A percentile compares a stretch with the other conserved stretches of the same genome.
Conservation (phyloP, 2,329 filamentous ascomycete species). For the Fusarium chlamydosporum region DNA sequence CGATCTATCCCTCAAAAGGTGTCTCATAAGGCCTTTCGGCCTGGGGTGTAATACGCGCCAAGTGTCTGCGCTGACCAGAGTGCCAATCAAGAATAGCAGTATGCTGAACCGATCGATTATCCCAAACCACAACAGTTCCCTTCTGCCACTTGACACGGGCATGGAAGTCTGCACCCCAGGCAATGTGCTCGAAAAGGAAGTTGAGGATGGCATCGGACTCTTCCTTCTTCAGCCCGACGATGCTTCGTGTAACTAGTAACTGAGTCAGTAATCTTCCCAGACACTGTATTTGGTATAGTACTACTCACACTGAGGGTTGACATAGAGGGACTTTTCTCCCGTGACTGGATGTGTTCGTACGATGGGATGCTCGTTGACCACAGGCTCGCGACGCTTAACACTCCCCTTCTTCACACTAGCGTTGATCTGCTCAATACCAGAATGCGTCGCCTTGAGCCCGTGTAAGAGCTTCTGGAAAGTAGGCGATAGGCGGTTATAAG, state of each 20-base stretch:
- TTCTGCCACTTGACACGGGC: constrained; percentile 82
- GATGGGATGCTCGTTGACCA: constrained; percentile 81
- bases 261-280: background rate
- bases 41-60: constrained; percentile 86
- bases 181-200: constrained; percentile 73
- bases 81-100: constrained; percentile 87
- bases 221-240: constrained; percentile 88
- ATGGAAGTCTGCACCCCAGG: constrained; percentile 74
- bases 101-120: constrained; percentile 85
- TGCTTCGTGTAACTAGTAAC: constrained; percentile 78
- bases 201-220: constrained; percentile 83
- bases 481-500: constrained; percentile 84
- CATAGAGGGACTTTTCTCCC: constrained; percentile 85
- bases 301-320: constrained; percentile 83
- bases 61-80: constrained; percentile 80
- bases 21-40: constrained; percentile 84
- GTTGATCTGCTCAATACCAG: constrained; percentile 83
- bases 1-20: constrained; percentile 54
- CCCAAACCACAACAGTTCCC: constrained; percentile 88
- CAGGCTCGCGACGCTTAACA: constrained; percentile 81
- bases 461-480: constrained; percentile 85
- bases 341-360: constrained; percentile 86
- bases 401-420: constrained; percentile 76
- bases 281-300: too few relatives aligned
- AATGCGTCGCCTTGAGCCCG: constrained; percentile 84